Conservation (phyloP, 2,329 filamentous ascomycete genomes). For the Nemania diffusa region DNA sequence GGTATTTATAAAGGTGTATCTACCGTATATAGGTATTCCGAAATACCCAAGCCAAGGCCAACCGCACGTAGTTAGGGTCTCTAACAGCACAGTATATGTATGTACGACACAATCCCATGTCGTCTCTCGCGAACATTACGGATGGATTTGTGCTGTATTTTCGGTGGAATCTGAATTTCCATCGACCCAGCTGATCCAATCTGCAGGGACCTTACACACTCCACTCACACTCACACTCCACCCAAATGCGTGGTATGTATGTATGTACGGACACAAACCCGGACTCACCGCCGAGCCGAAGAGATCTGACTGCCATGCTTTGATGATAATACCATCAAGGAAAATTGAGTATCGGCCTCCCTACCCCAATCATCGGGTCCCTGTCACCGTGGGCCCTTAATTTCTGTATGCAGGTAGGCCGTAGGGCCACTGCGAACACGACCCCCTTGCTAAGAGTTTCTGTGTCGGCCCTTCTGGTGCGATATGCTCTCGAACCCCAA, state of each 20-base stretch:
- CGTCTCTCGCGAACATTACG: background rate
- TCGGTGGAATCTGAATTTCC: conserved; percentile 9
- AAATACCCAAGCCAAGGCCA: background rate
- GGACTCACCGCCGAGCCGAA: conserved; percentile 31
- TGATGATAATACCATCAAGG: background rate
- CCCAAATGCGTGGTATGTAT: background rate
- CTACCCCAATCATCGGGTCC: conserved; percentile 17
- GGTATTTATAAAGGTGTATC: background rate
- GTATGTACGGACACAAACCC: conserved; percentile 11
- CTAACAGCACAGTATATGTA: background rate
- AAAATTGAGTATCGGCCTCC: background rate
- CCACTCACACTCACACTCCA: conserved; percentile 20
- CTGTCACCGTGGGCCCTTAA: background rate
- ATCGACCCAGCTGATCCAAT: conserved; percentile 23
- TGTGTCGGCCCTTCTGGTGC: conserved; percentile 5
- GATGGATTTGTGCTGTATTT: background rate
- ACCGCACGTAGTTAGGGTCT: too few relatives aligned
- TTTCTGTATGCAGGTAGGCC: background rate
- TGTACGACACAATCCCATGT: background rate
- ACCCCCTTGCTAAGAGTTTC: conserved; percentile 12
- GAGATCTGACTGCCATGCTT: background rate
- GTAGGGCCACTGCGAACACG: conserved; percentile 6
- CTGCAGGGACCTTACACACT: conserved; percentile 30
- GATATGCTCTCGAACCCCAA: conserved; percentile 14
- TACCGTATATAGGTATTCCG: background rate